Evolutionary conservation across 495 filamentous ascomycete species (phyloP), one percentile per base, ranked within the genome.

Genomic region (Aspergillus incahuasiensis): DNA sequence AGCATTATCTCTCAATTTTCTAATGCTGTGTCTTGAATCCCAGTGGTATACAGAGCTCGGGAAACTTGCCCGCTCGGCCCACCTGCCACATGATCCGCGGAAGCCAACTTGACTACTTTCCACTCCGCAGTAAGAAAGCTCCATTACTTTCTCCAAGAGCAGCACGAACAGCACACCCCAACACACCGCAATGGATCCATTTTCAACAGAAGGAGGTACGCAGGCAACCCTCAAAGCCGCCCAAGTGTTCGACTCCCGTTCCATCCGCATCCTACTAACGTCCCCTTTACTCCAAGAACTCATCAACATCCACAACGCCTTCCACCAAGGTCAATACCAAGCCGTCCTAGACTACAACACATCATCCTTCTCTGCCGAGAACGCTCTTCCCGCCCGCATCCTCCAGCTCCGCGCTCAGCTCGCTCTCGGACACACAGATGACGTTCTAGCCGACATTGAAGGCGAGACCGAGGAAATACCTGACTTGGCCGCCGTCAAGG

Each of bases 301-400:
- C 62, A 84, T 96, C 70, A 95, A 92, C 78, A 86, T 97, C 68
- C 89, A 94, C 82, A 95, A 87, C 75, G 82, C 89, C 77, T 97
- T 96, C 82, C 88, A 94, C 79, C 88, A 91, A 68, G 90, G 89
- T 67, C 90, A 92, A 75, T 96, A 90, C 81, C 76, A 86, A 50
- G 75, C 82, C 53, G 91, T 94, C 59, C 69, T 92, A 72, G 86
- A 91, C 74, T 91, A 88, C 73, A 84, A 90, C 71, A 85, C 83
- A 22, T 80, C 86, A 5, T 73, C 84, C 42, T 84, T 97, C 56
- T 90, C 89, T 50, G 25, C 85, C 55, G 82, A 86, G 63, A 96
- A 97, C 73, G 71, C 75, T 34, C 75, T 90, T 4, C 82, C 90
- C 20, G 88, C 90, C n/a, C 86, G 85, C 39, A 77, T 96, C 13